Evolutionary conservation across 2,329 filamentous ascomycete genomes (phyloP).

Genomic region (Diaporthe citriasiana): DNA sequence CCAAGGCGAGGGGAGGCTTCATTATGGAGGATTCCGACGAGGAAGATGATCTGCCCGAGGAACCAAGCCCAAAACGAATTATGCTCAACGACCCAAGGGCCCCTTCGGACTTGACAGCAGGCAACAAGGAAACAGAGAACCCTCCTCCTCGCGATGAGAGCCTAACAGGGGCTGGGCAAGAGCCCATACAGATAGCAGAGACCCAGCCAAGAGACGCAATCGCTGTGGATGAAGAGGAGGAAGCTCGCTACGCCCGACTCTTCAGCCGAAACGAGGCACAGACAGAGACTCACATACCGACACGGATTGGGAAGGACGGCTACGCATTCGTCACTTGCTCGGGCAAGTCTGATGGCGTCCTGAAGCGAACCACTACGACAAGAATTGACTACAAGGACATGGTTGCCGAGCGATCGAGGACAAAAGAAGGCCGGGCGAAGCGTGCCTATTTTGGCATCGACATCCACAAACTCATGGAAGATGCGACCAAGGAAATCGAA

Average conservation of each 20-base stretch:
- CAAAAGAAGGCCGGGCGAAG: constrained; percentile 76
- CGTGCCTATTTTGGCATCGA: constrained; percentile 92
- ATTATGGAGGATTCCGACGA: constrained; percentile 59
- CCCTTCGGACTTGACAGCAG: constrained; percentile 41
- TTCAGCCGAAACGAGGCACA: constrained; percentile 44
- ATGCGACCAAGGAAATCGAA: constrained; percentile 73
- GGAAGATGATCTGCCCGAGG: constrained; percentile 51
- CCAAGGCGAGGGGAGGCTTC: constrained; percentile 58
- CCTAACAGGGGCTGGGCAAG: not conserved
- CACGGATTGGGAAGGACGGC: constrained; percentile 43
- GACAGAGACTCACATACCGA: constrained; percentile 44
- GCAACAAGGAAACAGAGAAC: constrained; percentile 34
- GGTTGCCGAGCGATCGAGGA: constrained; percentile 76
- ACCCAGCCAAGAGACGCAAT: constrained; percentile 17
- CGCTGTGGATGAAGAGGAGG: constrained; percentile 31
- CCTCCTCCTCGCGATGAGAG: not conserved
- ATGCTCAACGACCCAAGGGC: constrained; percentile 55
- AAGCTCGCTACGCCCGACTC: constrained; percentile 44
- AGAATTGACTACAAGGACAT: constrained; percentile 74
- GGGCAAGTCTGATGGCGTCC: constrained; percentile 70
- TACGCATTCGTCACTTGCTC: constrained; percentile 67
- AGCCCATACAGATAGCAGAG: not conserved
- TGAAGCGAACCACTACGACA: constrained; percentile 63
- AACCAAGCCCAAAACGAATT: constrained; percentile 58
- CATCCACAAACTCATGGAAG: constrained; percentile 85